Evolutionary conservation across 1,139 yeast genomes (phyloP).

Genomic region (Geotrichum klebahnii): DNA sequence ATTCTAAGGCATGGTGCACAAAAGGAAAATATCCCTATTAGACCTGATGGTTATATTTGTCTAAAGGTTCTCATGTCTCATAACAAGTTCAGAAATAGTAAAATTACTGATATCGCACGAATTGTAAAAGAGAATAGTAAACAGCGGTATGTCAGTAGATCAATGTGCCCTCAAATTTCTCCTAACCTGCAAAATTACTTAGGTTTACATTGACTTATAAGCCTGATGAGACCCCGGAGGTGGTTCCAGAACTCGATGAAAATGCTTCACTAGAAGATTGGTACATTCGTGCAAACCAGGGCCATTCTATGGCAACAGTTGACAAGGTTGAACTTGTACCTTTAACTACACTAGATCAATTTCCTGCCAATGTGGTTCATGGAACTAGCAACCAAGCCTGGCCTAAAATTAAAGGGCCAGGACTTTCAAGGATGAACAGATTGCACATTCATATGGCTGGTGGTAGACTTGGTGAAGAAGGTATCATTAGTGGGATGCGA

Average conservation of each 20-base stretch:
- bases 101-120: conserved; percentile 53
- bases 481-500: conserved; percentile 70
- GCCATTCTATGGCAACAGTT: conserved; percentile 65
- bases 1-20: conserved; percentile 79
- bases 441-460: conserved; percentile 79
- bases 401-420: conserved; percentile 45
- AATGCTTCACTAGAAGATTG: conserved; percentile 26
- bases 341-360: conserved; percentile 30
- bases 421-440: conserved; percentile 65
- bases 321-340: conserved; percentile 46
- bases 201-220: conserved; percentile 20
- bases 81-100: conserved; percentile 55
- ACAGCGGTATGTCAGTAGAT: conserved; percentile 53
- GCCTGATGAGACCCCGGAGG: conserved; percentile 7
- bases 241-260: background rate
- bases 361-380: conserved; percentile 56
- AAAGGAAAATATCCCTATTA: conserved; percentile 64
- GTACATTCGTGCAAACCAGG: conserved; percentile 83
- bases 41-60: conserved; percentile 60
- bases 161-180: too few species aligned
- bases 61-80: conserved; percentile 53
- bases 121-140: conserved; percentile 67
- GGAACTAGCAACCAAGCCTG: conserved; percentile 66
- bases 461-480: conserved; percentile 41
- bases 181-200: too few species aligned